Evolutionary conservation across 306 rosid species (phyloP).

Genomic region (Lathyrus aphaca): DNA sequence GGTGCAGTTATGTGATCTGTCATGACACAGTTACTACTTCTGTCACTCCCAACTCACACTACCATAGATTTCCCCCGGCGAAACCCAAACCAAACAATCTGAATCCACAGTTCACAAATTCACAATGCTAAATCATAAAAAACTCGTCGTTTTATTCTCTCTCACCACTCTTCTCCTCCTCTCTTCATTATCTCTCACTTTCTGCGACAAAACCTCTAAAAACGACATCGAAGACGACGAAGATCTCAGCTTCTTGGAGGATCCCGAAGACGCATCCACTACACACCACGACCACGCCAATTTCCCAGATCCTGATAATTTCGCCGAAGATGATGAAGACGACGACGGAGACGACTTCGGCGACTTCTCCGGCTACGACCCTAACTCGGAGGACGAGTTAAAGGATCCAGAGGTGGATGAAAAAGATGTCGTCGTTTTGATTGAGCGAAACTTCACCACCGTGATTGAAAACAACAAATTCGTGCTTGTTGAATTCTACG

Average conservation of each 20-base stretch:
- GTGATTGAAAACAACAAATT: constrained; percentile 63
- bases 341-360: constrained; percentile 50
- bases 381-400: constrained; percentile 43
- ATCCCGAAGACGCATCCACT: constrained; percentile 46
- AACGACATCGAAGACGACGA: constrained; percentile 53
- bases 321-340: constrained; percentile 40
- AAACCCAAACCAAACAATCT: neutral
- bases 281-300: constrained; percentile 5
- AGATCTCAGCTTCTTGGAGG: constrained; percentile 95
- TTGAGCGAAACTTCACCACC: constrained; percentile 77
- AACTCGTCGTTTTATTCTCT: constrained; percentile 50
- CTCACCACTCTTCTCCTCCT: constrained; percentile 62
- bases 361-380: constrained; percentile 67
- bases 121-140: constrained; percentile 60
- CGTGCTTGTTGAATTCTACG: constrained; percentile 93
- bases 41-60: neutral
- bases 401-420: constrained; percentile 73
- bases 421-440: constrained; percentile 83
- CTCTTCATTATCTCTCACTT: constrained; percentile 53
- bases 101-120: constrained; percentile 29
- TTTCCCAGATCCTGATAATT: constrained; percentile 56
- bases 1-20: neutral
- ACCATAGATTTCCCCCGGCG: constrained; percentile 9
- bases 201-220: constrained; percentile 41
- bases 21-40: neutral